phyloP scores from a whole-genome alignment of 176 grass and related monocot genomes.

The Aegilops tauschii region DNA sequence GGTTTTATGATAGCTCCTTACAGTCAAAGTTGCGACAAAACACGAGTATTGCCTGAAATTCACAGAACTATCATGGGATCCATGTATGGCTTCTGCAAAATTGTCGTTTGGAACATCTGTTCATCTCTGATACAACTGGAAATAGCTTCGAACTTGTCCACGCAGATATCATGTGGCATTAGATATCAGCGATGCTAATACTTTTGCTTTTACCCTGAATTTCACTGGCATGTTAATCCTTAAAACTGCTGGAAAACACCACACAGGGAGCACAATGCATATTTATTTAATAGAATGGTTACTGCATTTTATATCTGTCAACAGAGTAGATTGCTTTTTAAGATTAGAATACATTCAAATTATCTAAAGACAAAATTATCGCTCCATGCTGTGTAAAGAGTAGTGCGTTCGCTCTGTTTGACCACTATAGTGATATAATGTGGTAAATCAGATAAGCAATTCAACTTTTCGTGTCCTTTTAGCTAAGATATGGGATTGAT shows the following conservation, averaged over 20 bases:
- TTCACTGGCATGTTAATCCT: slow-evolving; percentile 4
- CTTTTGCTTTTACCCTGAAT: neutral
- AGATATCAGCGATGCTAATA: neutral
- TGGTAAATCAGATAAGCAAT: neutral
- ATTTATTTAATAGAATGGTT: neutral
- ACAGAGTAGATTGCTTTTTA: neutral
- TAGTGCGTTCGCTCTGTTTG: too few species aligned
- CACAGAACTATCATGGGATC: neutral
- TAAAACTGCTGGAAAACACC: neutral
- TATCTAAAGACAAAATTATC: too few species aligned
- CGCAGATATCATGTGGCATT: neutral
- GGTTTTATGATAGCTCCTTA: neutral
- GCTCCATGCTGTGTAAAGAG: too few species aligned
- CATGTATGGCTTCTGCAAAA: neutral
- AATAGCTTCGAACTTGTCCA: neutral
- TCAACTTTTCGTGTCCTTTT: neutral
- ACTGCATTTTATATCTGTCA: neutral
- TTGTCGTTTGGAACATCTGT: neutral
- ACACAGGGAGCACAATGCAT: neutral
- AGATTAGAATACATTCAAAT: neutral
- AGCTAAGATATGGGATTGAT: too few species aligned
- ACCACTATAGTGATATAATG: neutral
- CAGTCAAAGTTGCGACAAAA: neutral
- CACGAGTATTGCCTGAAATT: neutral
- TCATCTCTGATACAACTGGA: neutral